Percentiles rank a stretch among this genome's conserved stretches.
Evolutionary conservation across 768 basidiomycete species (phyloP).

Genomic region (Lactarius hengduanensis): DNA sequence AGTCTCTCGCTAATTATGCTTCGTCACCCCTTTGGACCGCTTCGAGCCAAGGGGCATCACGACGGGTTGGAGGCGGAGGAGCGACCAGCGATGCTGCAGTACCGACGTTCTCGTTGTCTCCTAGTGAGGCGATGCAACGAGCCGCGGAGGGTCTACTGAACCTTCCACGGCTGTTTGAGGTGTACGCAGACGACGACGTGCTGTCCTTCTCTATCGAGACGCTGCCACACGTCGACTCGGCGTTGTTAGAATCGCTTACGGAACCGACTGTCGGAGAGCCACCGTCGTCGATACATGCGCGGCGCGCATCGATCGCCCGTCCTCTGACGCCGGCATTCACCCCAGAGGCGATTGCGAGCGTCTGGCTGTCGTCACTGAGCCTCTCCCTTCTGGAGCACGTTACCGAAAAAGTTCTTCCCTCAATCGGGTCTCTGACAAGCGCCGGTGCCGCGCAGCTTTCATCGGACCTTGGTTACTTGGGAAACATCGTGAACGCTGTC

Average conservation of each 20-base stretch:
- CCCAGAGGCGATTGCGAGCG: conserved; percentile 80
- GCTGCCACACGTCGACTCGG: conserved; percentile 65
- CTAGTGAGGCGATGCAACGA: conserved; percentile 82
- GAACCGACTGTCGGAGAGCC: conserved; percentile 39
- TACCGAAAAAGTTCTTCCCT: conserved; percentile 66
- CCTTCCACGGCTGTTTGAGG: conserved; percentile 89
- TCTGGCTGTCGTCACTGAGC: conserved; percentile 92
- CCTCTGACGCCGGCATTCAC: conserved; percentile 39
- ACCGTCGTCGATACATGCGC: conserved; percentile 35
- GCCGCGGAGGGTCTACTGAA: conserved; percentile 94
- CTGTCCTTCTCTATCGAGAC: conserved; percentile 85
- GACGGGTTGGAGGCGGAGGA: conserved; percentile 41
- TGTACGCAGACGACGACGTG: conserved; percentile 90
- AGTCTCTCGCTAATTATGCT: conserved; percentile 71
- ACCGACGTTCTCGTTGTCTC: conserved; percentile 91
- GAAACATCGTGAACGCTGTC: conserved; percentile 85
- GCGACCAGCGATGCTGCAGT: conserved; percentile 55
- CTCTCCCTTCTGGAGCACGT: conserved; percentile 75
- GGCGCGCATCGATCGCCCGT: conserved; percentile 33
- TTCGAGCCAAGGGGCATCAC: conserved; percentile 45
- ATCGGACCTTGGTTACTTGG: conserved; percentile 85
- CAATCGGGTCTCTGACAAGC: conserved; percentile 57
- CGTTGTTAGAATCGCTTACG: conserved; percentile 47
- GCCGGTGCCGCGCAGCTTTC: conserved; percentile 80
- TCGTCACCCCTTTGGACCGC: conserved; percentile 65